Evolutionary conservation across 2,329 filamentous ascomycete genomes (phyloP).

Genomic region (Rhynchosporium agropyri): DNA sequence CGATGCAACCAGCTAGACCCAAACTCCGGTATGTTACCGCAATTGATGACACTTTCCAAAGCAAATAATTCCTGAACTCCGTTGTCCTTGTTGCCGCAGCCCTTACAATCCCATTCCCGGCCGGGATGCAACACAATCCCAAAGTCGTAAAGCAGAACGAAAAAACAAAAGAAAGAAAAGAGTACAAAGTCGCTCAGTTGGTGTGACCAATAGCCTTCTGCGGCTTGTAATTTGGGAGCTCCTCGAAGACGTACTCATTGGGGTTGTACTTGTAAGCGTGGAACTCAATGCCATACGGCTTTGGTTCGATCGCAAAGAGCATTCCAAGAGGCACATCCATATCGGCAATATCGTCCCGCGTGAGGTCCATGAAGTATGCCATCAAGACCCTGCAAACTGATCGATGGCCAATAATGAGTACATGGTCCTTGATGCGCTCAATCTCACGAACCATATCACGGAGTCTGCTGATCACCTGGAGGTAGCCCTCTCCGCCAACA

Average conservation of each 20-base stretch:
- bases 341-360: constrained; percentile 87
- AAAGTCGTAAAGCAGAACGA: constrained; percentile 3
- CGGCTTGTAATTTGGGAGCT: constrained; percentile 81
- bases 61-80: constrained; percentile 1
- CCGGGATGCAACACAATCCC: background rate
- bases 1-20: constrained; percentile 2
- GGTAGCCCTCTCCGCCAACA: constrained; percentile 91
- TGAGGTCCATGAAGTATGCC: constrained; percentile 94
- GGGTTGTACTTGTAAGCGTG: constrained; percentile 92
- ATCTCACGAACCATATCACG: constrained; percentile 96
- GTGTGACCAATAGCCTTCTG: constrained; percentile 50
- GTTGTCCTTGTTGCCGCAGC: background rate
- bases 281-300: constrained; percentile 97
- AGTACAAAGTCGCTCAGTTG: constrained; percentile 1
- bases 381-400: constrained; percentile 90
- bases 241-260: constrained; percentile 76
- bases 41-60: constrained; percentile 13
- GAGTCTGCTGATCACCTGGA: constrained; percentile 94
- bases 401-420: constrained; percentile 88
- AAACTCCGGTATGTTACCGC: constrained; percentile 8
- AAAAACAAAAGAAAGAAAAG: constrained; percentile 2
- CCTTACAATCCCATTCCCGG: constrained; percentile 2
- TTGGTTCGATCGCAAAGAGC: constrained; percentile 92
- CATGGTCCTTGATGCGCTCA: constrained; percentile 95
- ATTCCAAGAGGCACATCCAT: constrained; percentile 93